These are phyloP conservation scores for Candida piceae DNA, from an alignment of 805 yeast species.

Conservation along the genomic window DNA sequence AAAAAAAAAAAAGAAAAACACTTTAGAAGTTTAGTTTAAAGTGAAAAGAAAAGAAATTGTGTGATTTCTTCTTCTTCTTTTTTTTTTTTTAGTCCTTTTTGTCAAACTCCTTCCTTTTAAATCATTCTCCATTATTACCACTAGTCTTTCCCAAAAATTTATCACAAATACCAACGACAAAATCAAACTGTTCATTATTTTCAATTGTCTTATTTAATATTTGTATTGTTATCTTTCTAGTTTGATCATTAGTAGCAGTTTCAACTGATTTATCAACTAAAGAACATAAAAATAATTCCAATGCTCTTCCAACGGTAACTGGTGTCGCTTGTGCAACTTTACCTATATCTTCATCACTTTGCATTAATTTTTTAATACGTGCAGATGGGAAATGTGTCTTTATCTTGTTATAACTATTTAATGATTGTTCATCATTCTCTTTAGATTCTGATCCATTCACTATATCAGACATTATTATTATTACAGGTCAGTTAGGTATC, in stretches of 20 bases:
- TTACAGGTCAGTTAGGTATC: too few relatives aligned
- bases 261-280: slow-evolving; percentile 78
- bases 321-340: slow-evolving; percentile 99
- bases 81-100: too few relatives aligned
- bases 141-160: slow-evolving; percentile 16
- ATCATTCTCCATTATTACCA: not conserved
- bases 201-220: slow-evolving; percentile 81
- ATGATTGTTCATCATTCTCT: not conserved
- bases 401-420: slow-evolving; percentile 40
- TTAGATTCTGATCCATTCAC: too few relatives aligned
- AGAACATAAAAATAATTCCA: slow-evolving; percentile 87
- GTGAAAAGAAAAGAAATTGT: too few relatives aligned
- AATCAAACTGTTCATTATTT: slow-evolving; percentile 88
- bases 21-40: too few relatives aligned
- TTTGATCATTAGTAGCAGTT: slow-evolving; percentile 70
- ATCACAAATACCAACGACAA: slow-evolving; percentile 63
- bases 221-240: slow-evolving; percentile 75
- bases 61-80: too few relatives aligned
- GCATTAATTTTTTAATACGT: slow-evolving; percentile 93
- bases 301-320: slow-evolving; percentile 91
- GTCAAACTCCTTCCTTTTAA: too few relatives aligned
- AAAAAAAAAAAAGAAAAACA: too few relatives aligned
- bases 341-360: slow-evolving; percentile 96
- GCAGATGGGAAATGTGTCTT: slow-evolving; percentile 90
- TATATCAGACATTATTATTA: too few relatives aligned